Evolutionary conservation across 306 rosid species (phyloP), one percentile per base, ranked within the genome.

Genomic region (Spatholobus suberectus): DNA sequence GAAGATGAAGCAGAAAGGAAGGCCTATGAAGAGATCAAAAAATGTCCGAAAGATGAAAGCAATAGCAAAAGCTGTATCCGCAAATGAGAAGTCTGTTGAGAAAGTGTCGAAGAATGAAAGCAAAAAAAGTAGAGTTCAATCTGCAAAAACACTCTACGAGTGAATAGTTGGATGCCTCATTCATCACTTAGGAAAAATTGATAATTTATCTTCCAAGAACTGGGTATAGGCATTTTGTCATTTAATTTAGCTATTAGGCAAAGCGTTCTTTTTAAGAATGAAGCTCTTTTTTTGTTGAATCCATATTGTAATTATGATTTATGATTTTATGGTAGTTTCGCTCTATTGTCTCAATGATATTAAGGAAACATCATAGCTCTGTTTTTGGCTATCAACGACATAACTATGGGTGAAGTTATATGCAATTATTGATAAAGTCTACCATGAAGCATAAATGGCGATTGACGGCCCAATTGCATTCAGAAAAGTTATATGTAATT

Each of bases 21-120:
- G 93, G 82, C 92, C 87, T 44, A 86, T 93, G 98, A 95, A 95
- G 93, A 90, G 98, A 89, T 61, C 98, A 2, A 85, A 92, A 86
- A 92, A 89, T 80, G 98, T 59, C 5, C 86, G 98, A 66, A 90
- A 87, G 84, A 85, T 63, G 84, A 95, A 92, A 75, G 93, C 94
- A 38, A 66, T 82, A 6, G 94, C 83, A 18, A 95, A 91, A 83
- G 98, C 98, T 40, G 87, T 95, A 49, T 81, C 90, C 0, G 68
- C 83, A 52, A 84, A 24, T n/a, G 96, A 95, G 86, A 88, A 86
- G 87, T 57, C 84, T 15, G 77, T n/a, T 24, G 88, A 81, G 90
- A 95, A 92, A 81, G 40, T 81, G 4, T 34, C 67, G 58, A 95
- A 93, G 92, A 70, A 84, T 70, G 94, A 87, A n/a, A 77, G 73